Evolutionary conservation across 108 stramenopile genomes (phyloP).

Genomic region (Fistulifera pelliculosa): DNA sequence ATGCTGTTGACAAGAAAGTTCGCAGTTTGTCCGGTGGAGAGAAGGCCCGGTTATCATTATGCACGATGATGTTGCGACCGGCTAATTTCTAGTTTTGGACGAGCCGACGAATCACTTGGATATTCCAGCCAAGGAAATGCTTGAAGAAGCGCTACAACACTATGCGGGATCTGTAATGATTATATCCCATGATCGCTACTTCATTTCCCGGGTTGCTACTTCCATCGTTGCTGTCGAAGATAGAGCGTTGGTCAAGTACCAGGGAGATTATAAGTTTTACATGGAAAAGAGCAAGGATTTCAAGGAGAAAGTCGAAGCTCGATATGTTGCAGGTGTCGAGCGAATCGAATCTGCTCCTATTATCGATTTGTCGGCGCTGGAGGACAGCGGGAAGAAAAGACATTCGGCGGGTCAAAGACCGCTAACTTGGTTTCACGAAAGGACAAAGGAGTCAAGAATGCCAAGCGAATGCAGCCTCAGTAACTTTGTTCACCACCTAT

Average conservation of each 20-base stretch:
- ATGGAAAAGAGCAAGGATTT: slow-evolving; percentile 77
- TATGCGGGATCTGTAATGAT: slow-evolving; percentile 89
- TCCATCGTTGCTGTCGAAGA: slow-evolving; percentile 93
- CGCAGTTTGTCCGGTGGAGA: slow-evolving; percentile 88
- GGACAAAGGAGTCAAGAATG: slow-evolving; percentile 96
- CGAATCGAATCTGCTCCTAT: slow-evolving; percentile 66
- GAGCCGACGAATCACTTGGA: slow-evolving; percentile 34
- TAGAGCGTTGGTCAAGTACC: slow-evolving; percentile 66
- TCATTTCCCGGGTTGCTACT: slow-evolving; percentile 90
- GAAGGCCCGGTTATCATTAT: slow-evolving; percentile 88
- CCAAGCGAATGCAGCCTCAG: slow-evolving; percentile 57
- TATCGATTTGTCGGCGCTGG: slow-evolving; percentile 58
- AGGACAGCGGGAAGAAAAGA: slow-evolving; percentile 70
- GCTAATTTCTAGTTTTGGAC: slow-evolving; percentile 89
- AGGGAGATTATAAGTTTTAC: slow-evolving; percentile 95
- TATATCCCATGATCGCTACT: slow-evolving; percentile 96
- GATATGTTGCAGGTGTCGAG: slow-evolving; percentile 68
- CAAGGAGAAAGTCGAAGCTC: slow-evolving; percentile 81
- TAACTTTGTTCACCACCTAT: too few species aligned
- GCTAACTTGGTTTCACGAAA: slow-evolving; percentile 75
- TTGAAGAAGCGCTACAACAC: slow-evolving; percentile 93
- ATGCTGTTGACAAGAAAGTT: slow-evolving; percentile 89
- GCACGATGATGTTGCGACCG: slow-evolving; percentile 90
- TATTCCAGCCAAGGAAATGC: slow-evolving; percentile 97
- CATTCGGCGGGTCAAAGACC: slow-evolving; percentile 87